Base-by-base conservation (phyloP, 2,329 filamentous ascomycete genomes). In the Simplicillium sp. region DNA sequence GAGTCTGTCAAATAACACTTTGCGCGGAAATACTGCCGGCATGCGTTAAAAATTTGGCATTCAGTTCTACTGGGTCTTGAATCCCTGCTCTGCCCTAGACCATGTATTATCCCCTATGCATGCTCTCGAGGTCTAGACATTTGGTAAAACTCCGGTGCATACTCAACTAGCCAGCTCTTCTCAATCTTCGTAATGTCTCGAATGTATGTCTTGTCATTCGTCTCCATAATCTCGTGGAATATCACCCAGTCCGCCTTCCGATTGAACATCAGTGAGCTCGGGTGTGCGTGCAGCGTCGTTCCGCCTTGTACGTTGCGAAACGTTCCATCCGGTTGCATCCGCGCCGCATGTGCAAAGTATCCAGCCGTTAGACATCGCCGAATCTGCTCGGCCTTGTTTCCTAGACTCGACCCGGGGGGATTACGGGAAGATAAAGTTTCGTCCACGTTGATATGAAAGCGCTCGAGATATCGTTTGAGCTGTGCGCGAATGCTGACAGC, bases 211-310 rank as follows among this genome's bases (percentile, higher is more conserved):
- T 97, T 97, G 48, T 77, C 78, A 9, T 83, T 79, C 4, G 86
- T 94, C 65, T 97, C 87, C 71, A 95, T 78, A 31, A 95, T 79
- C 64, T 96, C 90, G 53, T 94, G 84, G 56, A 96, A 98, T 29
- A 98, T 75, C 9, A 97, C 88, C 88, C 90, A 97, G 48, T 96
- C 88, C 11, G 87, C 87, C 66, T 94, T 96, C 42, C 89, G 80
- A 60, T 95, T 94, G 68, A 97, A 97, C 80, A 97, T 87, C 50
- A 97, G 65, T 32, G 85, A 94, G 55, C 80, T 94, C 1, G 92
- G 92, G 62, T 98, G 92, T 16, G 88, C 87, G 66, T 94, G 77
- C 40, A 97, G 68, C 4, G 80, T 75, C 38, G 82, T 83, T 32
- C 79, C 80, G 25, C 87, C 87, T 45, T 82, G 81, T n/a, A 95